Evolutionary conservation across 805 yeast species (phyloP).

Genomic region (Ogataea trehalophila): DNA sequence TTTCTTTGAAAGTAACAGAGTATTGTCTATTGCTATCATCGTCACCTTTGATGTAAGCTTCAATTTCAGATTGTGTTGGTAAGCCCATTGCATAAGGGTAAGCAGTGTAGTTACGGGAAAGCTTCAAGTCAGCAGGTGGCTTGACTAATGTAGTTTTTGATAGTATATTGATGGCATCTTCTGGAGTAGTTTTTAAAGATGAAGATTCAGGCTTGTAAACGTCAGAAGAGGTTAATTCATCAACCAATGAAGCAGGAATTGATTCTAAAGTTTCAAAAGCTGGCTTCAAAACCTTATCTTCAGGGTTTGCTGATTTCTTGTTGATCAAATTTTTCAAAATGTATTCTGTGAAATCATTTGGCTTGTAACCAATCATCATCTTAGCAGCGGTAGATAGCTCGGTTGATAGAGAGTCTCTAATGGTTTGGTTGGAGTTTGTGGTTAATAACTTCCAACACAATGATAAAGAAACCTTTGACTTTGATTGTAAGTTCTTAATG

Average conservation of each 20-base stretch:
- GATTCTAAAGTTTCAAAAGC: conserved; percentile 51
- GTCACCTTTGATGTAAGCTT: conserved; percentile 62
- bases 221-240: conserved; percentile 37
- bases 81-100: conserved; percentile 70
- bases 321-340: conserved; percentile 49
- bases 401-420: conserved; percentile 60
- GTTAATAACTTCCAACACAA: conserved; percentile 66
- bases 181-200: conserved; percentile 9
- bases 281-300: conserved; percentile 22
- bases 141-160: conserved; percentile 34
- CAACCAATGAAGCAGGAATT: conserved; percentile 57
- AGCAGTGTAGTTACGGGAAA: conserved; percentile 33
- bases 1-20: conserved; percentile 66
- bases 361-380: conserved; percentile 51
- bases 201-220: conserved; percentile 21
- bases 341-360: conserved; percentile 45
- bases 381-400: conserved; percentile 77
- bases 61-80: conserved; percentile 66
- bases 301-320: conserved; percentile 30
- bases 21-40: conserved; percentile 61
- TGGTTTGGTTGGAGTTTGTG: conserved; percentile 51
- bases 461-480: conserved; percentile 77
- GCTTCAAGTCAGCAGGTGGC: conserved; percentile 30
- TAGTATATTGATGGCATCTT: conserved; percentile 20
- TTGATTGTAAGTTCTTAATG: conserved; percentile 48